Percentiles rank a stretch among this genome's conserved stretches.
phyloP scores from a whole-genome alignment of 2,329 filamentous ascomycete genomes.

The Coniochaeta pulveracea region DNA sequence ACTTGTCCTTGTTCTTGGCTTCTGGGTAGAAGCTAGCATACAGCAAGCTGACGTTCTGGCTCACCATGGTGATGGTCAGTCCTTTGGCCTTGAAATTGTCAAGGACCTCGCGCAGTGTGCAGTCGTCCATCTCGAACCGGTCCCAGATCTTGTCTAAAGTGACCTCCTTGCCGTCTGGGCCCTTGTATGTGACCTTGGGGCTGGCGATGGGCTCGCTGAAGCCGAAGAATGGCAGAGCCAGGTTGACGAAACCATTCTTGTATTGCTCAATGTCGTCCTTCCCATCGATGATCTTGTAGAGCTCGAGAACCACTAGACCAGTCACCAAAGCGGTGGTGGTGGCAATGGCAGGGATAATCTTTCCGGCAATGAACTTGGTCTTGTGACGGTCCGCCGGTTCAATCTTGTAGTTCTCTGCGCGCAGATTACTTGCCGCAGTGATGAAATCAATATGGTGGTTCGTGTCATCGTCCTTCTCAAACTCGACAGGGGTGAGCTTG shows the following conservation, averaged over 20 bases:
- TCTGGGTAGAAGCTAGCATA: conserved; percentile 89
- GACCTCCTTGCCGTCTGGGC: conserved; percentile 67
- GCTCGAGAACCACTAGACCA: conserved; percentile 80
- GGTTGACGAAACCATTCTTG: conserved; percentile 97
- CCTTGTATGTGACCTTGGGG: conserved; percentile 82
- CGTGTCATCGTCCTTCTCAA: conserved; percentile 94
- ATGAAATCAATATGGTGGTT: conserved; percentile 99
- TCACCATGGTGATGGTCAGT: conserved; percentile 80
- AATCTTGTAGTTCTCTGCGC: conserved; percentile 97
- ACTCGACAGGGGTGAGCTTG: conserved; percentile 85
- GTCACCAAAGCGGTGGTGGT: conserved; percentile 95
- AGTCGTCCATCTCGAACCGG: conserved; percentile 80
- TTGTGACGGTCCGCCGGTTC: conserved; percentile 85
- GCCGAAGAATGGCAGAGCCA: conserved; percentile 93
- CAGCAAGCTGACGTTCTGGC: conserved; percentile 89
- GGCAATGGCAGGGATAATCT: conserved; percentile 97
- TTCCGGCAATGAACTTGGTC: conserved; percentile 99
- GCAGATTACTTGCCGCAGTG: conserved; percentile 89
- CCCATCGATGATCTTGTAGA: conserved; percentile 94
- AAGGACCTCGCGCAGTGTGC: conserved; percentile 76
- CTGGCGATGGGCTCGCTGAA: conserved; percentile 96
- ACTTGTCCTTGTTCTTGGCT: conserved; percentile 67
- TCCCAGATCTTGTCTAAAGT: conserved; percentile 96
- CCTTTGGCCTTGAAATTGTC: conserved; percentile 73
- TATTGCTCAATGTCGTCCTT: conserved; percentile 97